Evolutionary conservation across 2,329 filamentous ascomycete species (phyloP), one percentile per base, ranked within the genome.

Genomic region (Meredithiella fracta): DNA sequence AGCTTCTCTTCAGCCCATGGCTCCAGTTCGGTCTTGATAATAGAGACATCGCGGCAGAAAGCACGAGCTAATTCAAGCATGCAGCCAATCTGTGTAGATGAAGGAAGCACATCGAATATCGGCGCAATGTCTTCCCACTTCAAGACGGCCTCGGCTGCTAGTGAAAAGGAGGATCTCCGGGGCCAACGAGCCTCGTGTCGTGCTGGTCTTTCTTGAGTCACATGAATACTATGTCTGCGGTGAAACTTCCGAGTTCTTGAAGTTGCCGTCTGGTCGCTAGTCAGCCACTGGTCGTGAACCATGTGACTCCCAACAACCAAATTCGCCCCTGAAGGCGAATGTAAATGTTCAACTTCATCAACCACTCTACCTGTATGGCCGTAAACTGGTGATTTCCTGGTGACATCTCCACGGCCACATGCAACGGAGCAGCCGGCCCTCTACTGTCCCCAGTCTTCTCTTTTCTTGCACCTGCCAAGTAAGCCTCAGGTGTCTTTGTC

Each of bases 121-220:
- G 70, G 68, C 3, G 72, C 66, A 25, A 83, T 67, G 51, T 78
- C 74, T 3, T 77, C 70, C 84, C 85, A 89, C 15, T 69, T 72
- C 1, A 89, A 69, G 6, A 90, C 69, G n/a, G 81, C 84, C 59
- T 88, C 83, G 67, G 86, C 84, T 1, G 83, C 85, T 47, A 83
- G 75, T 58, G 82, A 81, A 65, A 90, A 90, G 3, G 85, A 89
- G 60, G 90, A 73, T 47, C 84, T 78, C 1, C 85, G 79, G 1
- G 84, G 79, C 77, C 82, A 86, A 57, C 77, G 78, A 26, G 73
- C 73, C 59, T 85, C 80, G 59, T 79, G 74, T 1, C 71, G 66
- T 5, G 59, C 60, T 1, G 57, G 67, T 54, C 61, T 65, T 29
- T 40, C 54, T 23, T 31, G 47, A 20, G 51, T 53, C 1, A 65